Evolutionary conservation across 768 basidiomycete genomes (phyloP).

Genomic region (Termitomyces sp.): DNA sequence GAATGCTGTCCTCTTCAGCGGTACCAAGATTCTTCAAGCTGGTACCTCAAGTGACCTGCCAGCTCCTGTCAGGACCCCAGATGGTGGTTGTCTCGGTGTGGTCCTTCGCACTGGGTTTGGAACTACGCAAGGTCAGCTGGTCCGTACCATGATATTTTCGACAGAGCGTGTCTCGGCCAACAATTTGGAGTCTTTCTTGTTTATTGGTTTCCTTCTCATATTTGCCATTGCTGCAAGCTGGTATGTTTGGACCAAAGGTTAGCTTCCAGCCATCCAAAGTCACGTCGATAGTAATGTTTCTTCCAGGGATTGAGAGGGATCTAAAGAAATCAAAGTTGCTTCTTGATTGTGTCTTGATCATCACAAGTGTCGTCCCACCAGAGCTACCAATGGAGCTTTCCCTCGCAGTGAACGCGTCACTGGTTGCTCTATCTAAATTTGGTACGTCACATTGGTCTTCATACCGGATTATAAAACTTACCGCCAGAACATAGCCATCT

Average conservation of each 20-base stretch:
- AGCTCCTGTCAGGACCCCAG: conserved; percentile 64
- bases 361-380: conserved; percentile 96
- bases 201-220: conserved; percentile 96
- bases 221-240: conserved; percentile 97
- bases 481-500: conserved; percentile 63
- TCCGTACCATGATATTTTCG: conserved; percentile 98
- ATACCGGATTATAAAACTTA: not conserved
- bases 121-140: conserved; percentile 94
- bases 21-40: conserved; percentile 95
- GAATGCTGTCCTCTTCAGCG: conserved; percentile 87
- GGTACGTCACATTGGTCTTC: conserved; percentile 43
- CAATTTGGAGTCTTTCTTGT: conserved; percentile 92
- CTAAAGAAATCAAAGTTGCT: conserved; percentile 93
- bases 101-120: conserved; percentile 97
- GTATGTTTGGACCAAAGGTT: conserved; percentile 97
- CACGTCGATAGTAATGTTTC: not conserved
- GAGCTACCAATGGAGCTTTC: conserved; percentile 98
- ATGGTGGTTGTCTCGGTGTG: conserved; percentile 87
- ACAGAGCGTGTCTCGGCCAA: conserved; percentile 96
- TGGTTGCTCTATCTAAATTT: conserved; percentile 90
- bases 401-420: conserved; percentile 90
- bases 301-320: conserved; percentile 79
- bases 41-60: conserved; percentile 40
- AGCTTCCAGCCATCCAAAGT: conserved; percentile 13
- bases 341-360: conserved; percentile 92